Evolutionary conservation across 495 filamentous ascomycete species (phyloP).

Genomic region (Cercophora newfieldiana): DNA sequence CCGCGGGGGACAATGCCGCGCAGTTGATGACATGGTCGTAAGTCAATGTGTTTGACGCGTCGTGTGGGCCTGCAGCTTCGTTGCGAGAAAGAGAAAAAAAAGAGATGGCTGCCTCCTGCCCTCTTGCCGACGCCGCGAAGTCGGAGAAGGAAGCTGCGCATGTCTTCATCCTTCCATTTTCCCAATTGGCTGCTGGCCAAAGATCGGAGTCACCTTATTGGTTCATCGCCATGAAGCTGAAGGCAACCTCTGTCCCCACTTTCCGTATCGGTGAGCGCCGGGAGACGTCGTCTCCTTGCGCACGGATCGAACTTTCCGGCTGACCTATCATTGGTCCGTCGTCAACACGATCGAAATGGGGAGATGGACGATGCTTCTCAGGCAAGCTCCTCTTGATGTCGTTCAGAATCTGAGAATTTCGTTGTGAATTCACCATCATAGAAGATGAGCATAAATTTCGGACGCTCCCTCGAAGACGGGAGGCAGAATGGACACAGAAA

Average conservation of each 20-base stretch:
- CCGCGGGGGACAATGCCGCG: background rate
- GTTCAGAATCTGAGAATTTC: background rate
- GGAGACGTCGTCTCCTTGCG: too few species aligned
- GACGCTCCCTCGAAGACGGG: background rate
- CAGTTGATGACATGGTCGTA: background rate
- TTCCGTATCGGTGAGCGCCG: too few species aligned
- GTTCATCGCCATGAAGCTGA: slow-evolving; percentile 4
- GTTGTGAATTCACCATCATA: background rate
- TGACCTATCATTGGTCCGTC: background rate
- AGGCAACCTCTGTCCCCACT: background rate
- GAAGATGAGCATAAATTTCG: background rate
- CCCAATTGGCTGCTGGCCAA: background rate
- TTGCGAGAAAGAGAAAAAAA: background rate
- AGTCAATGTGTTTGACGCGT: background rate
- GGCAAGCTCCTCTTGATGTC: background rate
- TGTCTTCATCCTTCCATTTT: background rate
- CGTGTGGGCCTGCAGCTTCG: background rate
- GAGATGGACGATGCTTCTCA: background rate
- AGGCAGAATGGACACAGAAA: background rate
- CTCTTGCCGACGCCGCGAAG: background rate
- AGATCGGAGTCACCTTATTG: background rate
- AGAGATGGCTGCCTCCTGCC: background rate
- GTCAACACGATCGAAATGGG: background rate
- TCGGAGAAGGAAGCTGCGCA: background rate
- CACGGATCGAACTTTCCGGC: background rate